Percentiles rank a stretch among this genome's conserved stretches.
These are phyloP conservation scores for Limonomyces culmigenus DNA, from an alignment of 1,284 basidiomycete species.

Conservation along the genomic window DNA sequence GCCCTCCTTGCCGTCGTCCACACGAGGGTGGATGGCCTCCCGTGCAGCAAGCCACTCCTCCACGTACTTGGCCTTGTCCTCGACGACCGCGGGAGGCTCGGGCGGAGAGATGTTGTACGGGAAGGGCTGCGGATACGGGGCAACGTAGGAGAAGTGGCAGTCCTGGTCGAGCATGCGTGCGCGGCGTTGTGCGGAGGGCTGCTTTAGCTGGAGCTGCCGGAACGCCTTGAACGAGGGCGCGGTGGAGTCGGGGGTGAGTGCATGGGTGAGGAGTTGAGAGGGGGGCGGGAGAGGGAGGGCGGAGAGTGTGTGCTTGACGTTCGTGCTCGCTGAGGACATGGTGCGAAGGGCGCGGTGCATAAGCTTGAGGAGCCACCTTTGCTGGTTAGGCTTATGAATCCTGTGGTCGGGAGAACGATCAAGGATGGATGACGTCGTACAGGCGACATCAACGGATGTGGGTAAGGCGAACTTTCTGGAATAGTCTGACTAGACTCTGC, in stretches of 20 bases:
- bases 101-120: slow-evolving; percentile 64
- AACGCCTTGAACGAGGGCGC: slow-evolving; percentile 36
- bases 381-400: too few relatives aligned
- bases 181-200: slow-evolving; percentile 61
- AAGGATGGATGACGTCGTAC: too few relatives aligned
- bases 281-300: slow-evolving; percentile 47
- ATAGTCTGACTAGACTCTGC: too few relatives aligned
- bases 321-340: background rate
- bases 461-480: too few relatives aligned
- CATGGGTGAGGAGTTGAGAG: slow-evolving; percentile 42
- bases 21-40: slow-evolving; percentile 36
- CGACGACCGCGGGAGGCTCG: slow-evolving; percentile 22
- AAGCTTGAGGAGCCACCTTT: too few relatives aligned
- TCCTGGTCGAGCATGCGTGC: slow-evolving; percentile 38
- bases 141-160: slow-evolving; percentile 70
- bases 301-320: slow-evolving; percentile 25
- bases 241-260: slow-evolving; percentile 51
- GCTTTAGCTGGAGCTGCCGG: slow-evolving; percentile 24
- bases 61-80: slow-evolving; percentile 44
- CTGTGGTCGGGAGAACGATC: too few relatives aligned
- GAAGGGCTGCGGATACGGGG: slow-evolving; percentile 73
- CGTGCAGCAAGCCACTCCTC: slow-evolving; percentile 54
- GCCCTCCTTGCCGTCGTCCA: slow-evolving; percentile 12
- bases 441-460: too few relatives aligned
- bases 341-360: too few relatives aligned